phyloP scores from a whole-genome alignment of 1,284 basidiomycete genomes.

The Ganoderma meredithae region DNA sequence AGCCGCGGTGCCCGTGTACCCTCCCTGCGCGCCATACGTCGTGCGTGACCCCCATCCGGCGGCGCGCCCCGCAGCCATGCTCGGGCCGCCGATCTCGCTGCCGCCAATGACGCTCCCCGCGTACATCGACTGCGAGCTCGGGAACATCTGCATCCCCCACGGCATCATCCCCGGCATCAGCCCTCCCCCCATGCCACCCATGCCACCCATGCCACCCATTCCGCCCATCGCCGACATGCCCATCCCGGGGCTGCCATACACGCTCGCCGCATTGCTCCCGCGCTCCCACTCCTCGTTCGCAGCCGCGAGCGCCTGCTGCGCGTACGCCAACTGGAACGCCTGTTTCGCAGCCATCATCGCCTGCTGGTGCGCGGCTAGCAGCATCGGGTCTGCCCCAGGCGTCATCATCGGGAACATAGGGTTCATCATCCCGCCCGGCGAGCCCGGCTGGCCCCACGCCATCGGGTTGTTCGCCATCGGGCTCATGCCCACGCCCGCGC shows the following conservation, averaged over 20 bases:
- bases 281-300: slow-evolving; percentile 89
- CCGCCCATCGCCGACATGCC: slow-evolving; percentile 30
- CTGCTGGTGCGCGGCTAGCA: slow-evolving; percentile 78
- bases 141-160: slow-evolving; percentile 56
- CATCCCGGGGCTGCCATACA: slow-evolving; percentile 43
- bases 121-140: slow-evolving; percentile 63
- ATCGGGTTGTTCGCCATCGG: slow-evolving; percentile 40
- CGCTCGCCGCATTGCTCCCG: slow-evolving; percentile 56
- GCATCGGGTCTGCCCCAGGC: slow-evolving; percentile 56
- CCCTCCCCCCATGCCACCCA: slow-evolving; percentile 47
- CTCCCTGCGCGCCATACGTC: slow-evolving; percentile 63
- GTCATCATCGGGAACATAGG: slow-evolving; percentile 52
- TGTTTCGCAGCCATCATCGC: slow-evolving; percentile 85
- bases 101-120: slow-evolving; percentile 52
- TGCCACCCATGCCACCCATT: slow-evolving; percentile 27
- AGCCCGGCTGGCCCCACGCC: slow-evolving; percentile 34
- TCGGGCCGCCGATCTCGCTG: slow-evolving; percentile 58
- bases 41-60: slow-evolving; percentile 68
- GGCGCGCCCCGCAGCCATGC: slow-evolving; percentile 35
- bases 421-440: slow-evolving; percentile 33
- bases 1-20: slow-evolving; percentile 55
- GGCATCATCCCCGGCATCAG: slow-evolving; percentile 39
- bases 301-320: slow-evolving; percentile 83
- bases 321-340: slow-evolving; percentile 84
- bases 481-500: slow-evolving; percentile 43